A percentile compares a stretch with the other conserved stretches of the same genome.
Evolutionary conservation across 805 yeast species (phyloP).

Genomic region (Metschnikowia hibisci): DNA sequence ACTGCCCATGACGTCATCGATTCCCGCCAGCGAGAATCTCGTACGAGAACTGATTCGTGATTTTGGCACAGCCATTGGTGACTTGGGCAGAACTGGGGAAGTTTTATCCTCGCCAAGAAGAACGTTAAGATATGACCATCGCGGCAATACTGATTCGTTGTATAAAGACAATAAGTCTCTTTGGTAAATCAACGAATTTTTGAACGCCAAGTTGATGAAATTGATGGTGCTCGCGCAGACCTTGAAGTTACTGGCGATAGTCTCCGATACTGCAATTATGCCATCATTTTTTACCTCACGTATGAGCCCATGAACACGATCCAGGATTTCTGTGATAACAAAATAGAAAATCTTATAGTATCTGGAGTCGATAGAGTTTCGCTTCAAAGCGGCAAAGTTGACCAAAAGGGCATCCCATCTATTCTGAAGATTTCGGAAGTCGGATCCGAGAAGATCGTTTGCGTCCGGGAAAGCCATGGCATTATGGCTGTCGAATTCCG

Average conservation of each 20-base stretch:
- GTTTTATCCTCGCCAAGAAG: conserved; percentile 2
- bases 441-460: neutral
- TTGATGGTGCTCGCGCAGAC: conserved; percentile 37
- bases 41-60: neutral
- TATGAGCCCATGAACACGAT: conserved; percentile 4
- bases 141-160: conserved; percentile 10
- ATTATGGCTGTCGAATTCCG: conserved; percentile 5
- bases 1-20: conserved; percentile 1
- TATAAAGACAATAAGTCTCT: conserved; percentile 7
- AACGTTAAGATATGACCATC: conserved; percentile 12
- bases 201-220: conserved; percentile 31
- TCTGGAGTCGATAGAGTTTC: conserved; percentile 8
- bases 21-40: conserved; percentile 3
- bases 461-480: conserved; percentile 1
- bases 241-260: conserved; percentile 33
- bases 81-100: neutral
- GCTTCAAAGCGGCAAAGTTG: conserved; percentile 8
- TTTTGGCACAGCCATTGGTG: neutral
- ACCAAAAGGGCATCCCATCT: conserved; percentile 9
- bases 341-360: conserved; percentile 8
- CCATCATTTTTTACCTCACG: conserved; percentile 12
- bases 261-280: conserved; percentile 19
- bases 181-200: conserved; percentile 38
- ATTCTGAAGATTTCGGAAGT: conserved; percentile 3
- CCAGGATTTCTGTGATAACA: conserved; percentile 9